phyloP scores from a whole-genome alignment of 2,329 filamentous ascomycete species.

The Fusarium duplospermum region DNA sequence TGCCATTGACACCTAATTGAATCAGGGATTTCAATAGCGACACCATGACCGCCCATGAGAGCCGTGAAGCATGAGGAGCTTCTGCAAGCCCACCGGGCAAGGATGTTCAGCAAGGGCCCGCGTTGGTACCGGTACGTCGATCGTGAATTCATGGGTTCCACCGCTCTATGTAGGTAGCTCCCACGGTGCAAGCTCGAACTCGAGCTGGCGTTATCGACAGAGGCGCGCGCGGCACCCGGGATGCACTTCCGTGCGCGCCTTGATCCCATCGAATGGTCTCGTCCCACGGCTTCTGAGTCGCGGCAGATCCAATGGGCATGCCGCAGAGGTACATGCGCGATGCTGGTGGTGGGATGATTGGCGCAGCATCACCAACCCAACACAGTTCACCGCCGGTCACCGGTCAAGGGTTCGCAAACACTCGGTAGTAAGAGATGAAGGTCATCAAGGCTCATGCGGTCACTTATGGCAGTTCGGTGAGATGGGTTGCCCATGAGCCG shows the following conservation, averaged over 20 bases:
- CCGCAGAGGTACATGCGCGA: conserved; percentile 24
- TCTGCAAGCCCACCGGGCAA: conserved; percentile 13
- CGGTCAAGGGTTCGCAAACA: conserved; percentile 22
- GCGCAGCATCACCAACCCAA: conserved; percentile 18
- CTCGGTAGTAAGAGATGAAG: conserved; percentile 1
- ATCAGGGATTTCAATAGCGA: conserved; percentile 1
- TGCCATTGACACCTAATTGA: conserved; percentile 14
- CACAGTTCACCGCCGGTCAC: conserved; percentile 40
- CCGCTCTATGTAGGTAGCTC: conserved; percentile 22
- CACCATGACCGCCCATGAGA: conserved; percentile 16
- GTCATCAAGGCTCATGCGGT: conserved; percentile 16
- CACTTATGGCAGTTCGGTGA: conserved; percentile 11
- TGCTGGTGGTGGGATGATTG: conserved; percentile 39
- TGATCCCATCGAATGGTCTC: conserved; percentile 16
- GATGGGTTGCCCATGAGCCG: conserved; percentile 9
- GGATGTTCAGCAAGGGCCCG: conserved; percentile 8
- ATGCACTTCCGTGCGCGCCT: conserved; percentile 14
- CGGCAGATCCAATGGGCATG: conserved; percentile 29
- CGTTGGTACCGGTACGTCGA: conserved; percentile 16
- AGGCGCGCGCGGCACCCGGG: conserved; percentile 28
- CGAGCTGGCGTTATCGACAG: conserved; percentile 11
- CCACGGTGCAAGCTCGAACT: conserved; percentile 8
- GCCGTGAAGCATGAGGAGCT: conserved; percentile 4
- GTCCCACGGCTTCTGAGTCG: conserved; percentile 16
- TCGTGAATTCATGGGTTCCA: conserved; percentile 36